Base-by-base conservation (phyloP, 2,329 filamentous ascomycete species). In the Aspergillus fischeri region DNA sequence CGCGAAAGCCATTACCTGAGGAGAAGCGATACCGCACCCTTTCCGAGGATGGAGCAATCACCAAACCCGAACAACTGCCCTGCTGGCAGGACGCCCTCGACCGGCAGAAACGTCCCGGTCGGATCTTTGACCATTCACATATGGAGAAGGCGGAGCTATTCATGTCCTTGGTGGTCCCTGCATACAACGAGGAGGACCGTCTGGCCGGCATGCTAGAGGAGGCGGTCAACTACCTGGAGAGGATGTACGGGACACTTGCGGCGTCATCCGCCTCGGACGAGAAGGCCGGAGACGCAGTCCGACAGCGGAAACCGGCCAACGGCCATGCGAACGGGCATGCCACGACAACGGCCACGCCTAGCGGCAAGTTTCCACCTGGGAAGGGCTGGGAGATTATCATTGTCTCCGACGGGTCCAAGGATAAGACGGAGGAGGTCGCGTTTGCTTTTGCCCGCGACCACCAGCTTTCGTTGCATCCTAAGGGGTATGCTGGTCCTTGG, bases 151-250 rank as follows among this genome's bases (percentile, higher is more conserved):
- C 92, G 14, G 86, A 92, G 60, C 76, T 97, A n/a, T 89, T 89
- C 71, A 86, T 99, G 80, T 94, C 90, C 54, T 86, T 97, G 7
- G 91, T 99, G 0, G 88, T 99, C 47, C 94, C 94, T 0, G 94
- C 94, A 9, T 99, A 92, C 81, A 99, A 99, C 65, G 94, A 99
- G 70, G 88, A 93, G 71, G 82, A 89, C 57, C 86, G 94, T 29
- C 82, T 99, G 49, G 81, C 86, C 11, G 88, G 87, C 10, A 96
- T 96, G 77, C 81, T 99, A 11, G 87, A 95, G 69, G 94, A 99
- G 75, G 92, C 94, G 1, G 88, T 97, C 27, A 86, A 86, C 51
- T 96, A 92, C 71, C 82, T 99, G 9, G 89, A 96, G 72, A 77
- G 81, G 51, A 83, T 87, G 62, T 93, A 95, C 69, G 90, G 90